These are phyloP conservation scores for Claviceps monticola DNA, from an alignment of 2,329 filamentous ascomycete species.

Conservation along the genomic window DNA sequence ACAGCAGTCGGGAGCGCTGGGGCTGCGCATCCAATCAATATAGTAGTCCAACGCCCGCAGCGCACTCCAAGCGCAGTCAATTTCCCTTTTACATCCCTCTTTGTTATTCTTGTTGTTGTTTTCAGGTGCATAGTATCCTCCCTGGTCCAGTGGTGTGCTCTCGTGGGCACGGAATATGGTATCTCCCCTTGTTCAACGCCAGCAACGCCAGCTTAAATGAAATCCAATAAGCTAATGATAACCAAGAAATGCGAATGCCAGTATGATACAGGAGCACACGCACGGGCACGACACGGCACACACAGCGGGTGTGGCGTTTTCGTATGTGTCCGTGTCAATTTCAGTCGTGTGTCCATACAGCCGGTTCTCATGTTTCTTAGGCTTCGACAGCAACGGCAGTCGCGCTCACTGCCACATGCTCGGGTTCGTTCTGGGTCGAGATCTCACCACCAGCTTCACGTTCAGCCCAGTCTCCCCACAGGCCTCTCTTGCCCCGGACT, in stretches of 20 bases:
- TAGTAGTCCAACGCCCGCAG: neutral
- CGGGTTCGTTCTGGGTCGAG: slow-evolving; percentile 33
- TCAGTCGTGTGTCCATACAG: slow-evolving; percentile 5
- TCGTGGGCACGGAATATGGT: slow-evolving; percentile 20
- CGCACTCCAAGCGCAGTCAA: slow-evolving; percentile 2
- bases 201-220: slow-evolving; percentile 19
- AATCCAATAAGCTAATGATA: slow-evolving; percentile 14
- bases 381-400: slow-evolving; percentile 25
- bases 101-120: neutral
- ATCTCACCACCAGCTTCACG: slow-evolving; percentile 51
- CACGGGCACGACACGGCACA: neutral
- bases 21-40: neutral
- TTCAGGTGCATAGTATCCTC: slow-evolving; percentile 2
- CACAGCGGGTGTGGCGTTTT: slow-evolving; percentile 1
- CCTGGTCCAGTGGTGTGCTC: slow-evolving; percentile 9
- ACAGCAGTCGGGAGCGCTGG: neutral
- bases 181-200: slow-evolving; percentile 15
- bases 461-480: slow-evolving; percentile 96
- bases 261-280: slow-evolving; percentile 19
- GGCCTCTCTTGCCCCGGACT: slow-evolving; percentile 81
- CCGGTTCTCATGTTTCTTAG: slow-evolving; percentile 8
- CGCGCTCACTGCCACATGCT: slow-evolving; percentile 18
- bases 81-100: slow-evolving; percentile 9
- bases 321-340: neutral
- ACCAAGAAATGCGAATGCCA: slow-evolving; percentile 20